phyloP scores from a whole-genome alignment of 176 grass and related monocot species.

The Luzula sylvatica region DNA sequence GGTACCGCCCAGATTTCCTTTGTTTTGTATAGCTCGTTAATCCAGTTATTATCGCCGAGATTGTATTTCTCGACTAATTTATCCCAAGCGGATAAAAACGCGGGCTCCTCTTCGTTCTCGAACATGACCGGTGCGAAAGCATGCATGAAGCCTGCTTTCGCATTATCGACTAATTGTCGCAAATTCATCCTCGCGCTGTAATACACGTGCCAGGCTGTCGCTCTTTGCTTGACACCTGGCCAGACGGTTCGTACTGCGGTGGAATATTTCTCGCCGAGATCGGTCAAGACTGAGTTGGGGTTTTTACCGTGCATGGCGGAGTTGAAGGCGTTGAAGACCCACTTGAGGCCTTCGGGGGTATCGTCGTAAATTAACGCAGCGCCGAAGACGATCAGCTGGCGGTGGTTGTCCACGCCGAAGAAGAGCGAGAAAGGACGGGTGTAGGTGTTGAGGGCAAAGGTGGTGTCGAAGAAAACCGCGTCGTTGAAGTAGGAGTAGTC shows the following conservation, averaged over 20 bases:
- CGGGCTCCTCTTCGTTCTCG: constrained; percentile 66
- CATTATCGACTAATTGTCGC: constrained; percentile 56
- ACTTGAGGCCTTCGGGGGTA: constrained; percentile 45
- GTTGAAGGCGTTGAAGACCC: constrained; percentile 60
- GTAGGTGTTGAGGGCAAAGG: constrained; percentile 57
- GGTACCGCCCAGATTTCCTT: constrained; percentile 79
- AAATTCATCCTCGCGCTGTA: constrained; percentile 55
- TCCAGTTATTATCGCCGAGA: constrained; percentile 52
- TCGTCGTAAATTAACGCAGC: constrained; percentile 68
- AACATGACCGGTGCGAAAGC: constrained; percentile 64
- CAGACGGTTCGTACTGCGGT: constrained; percentile 47
- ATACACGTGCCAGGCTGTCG: constrained; percentile 71
- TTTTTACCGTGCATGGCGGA: constrained; percentile 57
- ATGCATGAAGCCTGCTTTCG: constrained; percentile 57
- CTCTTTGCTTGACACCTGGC: constrained; percentile 39
- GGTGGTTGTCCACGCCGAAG: constrained; percentile 59
- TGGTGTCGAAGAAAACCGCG: constrained; percentile 76
- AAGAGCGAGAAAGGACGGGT: constrained; percentile 61
- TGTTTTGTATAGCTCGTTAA: constrained; percentile 35
- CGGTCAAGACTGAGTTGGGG: constrained; percentile 48
- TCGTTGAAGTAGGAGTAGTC: constrained; percentile 78
- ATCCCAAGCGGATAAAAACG: constrained; percentile 65
- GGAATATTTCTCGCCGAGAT: constrained; percentile 34
- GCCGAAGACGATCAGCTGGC: constrained; percentile 58
- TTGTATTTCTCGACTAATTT: constrained; percentile 62